Base-by-base conservation (phyloP, 805 yeast species). In the Debaryomyces tyrocola region DNA sequence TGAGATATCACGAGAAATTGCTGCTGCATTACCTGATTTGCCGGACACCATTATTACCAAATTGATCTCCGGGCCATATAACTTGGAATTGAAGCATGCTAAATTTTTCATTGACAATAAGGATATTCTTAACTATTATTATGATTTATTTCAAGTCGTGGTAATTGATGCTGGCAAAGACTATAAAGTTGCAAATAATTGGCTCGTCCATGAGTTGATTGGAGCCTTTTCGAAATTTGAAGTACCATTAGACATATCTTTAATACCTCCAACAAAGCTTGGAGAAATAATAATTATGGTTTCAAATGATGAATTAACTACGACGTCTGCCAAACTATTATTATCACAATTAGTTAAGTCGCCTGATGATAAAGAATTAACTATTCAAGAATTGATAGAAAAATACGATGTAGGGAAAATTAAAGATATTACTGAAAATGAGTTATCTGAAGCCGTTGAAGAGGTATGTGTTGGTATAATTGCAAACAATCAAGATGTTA, bases 161-260 rank as follows among this genome's bases (percentile, higher is more conserved):
- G 65, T 40, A 45, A 53, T 10, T 37, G 57, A 47, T 1, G 33
- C 50, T 11, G 50, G 63, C 9, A 50, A 61, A 7, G 52, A 59
- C 12, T 56, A 61, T 7, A 80, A 72, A 48, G 50, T 70, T 35
- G 82, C 82, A 2, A 81, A 83, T 24, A 88, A 86, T 59, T 92
- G 96, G 96, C 63, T 90, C 7, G 80, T 89, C 6, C 91, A 92
- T 65, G 91, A 89, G 52, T 67, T 90, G 35, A 58, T 89, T 14
- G 97, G 97, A 0, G 70, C 80, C 11, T 70, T 88, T 49, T 74
- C 81, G 6, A 83, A 80, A 57, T 70, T 79, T 6, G 69, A 75
- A 20, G 49, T 60, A 3, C 58, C 77, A 7, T 48, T 70, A 4
- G 66, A 69, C 38, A 49, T 63, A 9, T 9, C 46, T 0, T 18